Evolutionary conservation across 1,284 basidiomycete species (phyloP).

Genomic region (Puccinia polysora): DNA sequence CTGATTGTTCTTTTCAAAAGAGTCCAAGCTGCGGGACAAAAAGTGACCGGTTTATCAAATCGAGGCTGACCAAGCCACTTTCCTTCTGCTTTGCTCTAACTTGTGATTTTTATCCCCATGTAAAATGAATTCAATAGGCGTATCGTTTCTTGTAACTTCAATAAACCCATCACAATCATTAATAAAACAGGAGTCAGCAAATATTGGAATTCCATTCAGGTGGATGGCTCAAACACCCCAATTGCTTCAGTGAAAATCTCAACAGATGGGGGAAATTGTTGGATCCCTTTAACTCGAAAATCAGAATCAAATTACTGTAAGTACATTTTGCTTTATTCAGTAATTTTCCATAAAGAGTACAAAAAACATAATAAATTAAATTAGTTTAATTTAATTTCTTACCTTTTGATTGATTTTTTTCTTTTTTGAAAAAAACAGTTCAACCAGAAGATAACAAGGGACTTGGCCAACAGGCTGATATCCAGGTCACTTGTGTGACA

Average conservation of each 20-base stretch:
- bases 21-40: too few relatives aligned
- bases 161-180: conserved; percentile 4
- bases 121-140: conserved; percentile 2
- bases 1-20: too few relatives aligned
- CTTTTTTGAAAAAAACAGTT: too few relatives aligned
- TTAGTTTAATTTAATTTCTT: background rate
- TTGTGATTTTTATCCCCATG: too few relatives aligned
- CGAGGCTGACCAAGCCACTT: too few relatives aligned
- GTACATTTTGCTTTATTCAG: background rate
- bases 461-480: background rate
- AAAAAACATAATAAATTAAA: background rate
- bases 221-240: conserved; percentile 14
- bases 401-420: too few relatives aligned
- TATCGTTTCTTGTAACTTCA: conserved; percentile 26
- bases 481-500: conserved; percentile 11
- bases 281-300: background rate
- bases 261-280: background rate
- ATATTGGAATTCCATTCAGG: conserved; percentile 35
- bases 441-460: conserved; percentile 6
- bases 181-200: conserved; percentile 27
- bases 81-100: background rate
- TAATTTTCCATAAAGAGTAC: background rate
- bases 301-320: conserved; percentile 21
- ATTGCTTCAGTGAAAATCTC: conserved; percentile 7
- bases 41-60: too few relatives aligned